Percentiles rank a stretch among this genome's conserved stretches.
These are phyloP conservation scores for Aspergillus ustus DNA, from an alignment of 2,329 filamentous ascomycete species.

Conservation along the genomic window DNA sequence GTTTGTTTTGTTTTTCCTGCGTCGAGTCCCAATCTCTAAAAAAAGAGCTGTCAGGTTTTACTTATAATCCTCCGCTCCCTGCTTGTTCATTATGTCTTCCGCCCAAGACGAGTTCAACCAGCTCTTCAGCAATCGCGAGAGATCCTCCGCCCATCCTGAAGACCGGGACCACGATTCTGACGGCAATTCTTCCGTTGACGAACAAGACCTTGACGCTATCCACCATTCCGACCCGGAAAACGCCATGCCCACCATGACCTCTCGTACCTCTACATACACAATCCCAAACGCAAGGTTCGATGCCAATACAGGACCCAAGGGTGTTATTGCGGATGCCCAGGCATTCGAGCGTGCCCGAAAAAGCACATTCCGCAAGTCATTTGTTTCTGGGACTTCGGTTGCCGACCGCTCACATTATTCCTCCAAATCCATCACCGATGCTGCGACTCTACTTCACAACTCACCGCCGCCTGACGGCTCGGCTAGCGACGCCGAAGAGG, in stretches of 20 bases:
- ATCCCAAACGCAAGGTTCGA: conserved; percentile 52
- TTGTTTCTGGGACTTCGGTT: conserved; percentile 40
- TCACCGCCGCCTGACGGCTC: conserved; percentile 28
- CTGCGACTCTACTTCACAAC: conserved; percentile 32
- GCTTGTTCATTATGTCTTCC: conserved; percentile 43
- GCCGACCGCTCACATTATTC: conserved; percentile 34
- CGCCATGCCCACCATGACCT: conserved; percentile 39
- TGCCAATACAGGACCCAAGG: conserved; percentile 57
- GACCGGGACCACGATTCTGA: conserved; percentile 41
- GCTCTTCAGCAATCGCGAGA: conserved; percentile 45
- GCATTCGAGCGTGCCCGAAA: conserved; percentile 55
- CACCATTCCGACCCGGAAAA: conserved; percentile 44
- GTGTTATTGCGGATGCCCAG: conserved; percentile 56
- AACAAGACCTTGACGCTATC: conserved; percentile 27
- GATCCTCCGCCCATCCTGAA: conserved; percentile 47
- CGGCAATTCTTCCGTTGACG: conserved; percentile 31
- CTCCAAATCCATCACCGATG: conserved; percentile 27
- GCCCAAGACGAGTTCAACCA: conserved; percentile 54
- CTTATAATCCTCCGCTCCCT: conserved; percentile 16
- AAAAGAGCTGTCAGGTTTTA: conserved; percentile 16
- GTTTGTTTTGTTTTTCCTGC: conserved; percentile 11
- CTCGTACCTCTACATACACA: conserved; percentile 45
- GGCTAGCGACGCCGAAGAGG: conserved; percentile 62
- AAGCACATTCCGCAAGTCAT: conserved; percentile 50
- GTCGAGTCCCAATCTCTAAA: conserved; percentile 4